Evolutionary conservation across 108 stramenopile genomes (phyloP), one percentile per base, ranked within the genome.

Genomic region (Stephanodiscus minutulus): DNA sequence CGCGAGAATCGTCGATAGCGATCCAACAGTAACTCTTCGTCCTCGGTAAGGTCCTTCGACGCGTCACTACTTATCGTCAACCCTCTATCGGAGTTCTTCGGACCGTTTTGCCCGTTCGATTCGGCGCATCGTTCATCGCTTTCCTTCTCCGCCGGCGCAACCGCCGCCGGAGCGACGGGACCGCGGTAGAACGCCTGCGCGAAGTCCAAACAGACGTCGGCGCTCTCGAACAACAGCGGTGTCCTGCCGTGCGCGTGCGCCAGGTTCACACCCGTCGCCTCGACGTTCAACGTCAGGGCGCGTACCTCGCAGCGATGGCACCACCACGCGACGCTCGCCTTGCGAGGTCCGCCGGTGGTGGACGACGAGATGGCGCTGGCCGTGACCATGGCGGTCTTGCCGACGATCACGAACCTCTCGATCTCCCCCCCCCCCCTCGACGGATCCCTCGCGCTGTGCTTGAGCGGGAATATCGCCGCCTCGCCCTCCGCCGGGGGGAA

Each of bases 221-320:
- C 72, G 25, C 61, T 79, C 6, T 68, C 53, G 73, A 94, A 94
- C 13, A 53, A 21, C n/a, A 94, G 76, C 15, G 80, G 84, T 10
- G 70, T 71, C 22, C 74, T 55, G 22, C 79, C 72, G 22, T 84
- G 61, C 18, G 62, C 37, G 17, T 83, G 72, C 7, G 87, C 64
- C 20, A 91, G 43, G 24, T 79, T 82, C 13, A 84, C 93, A 6
- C 80, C 72, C 1, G 85, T 85, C 7, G 76, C 72, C n/a, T 87
- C 85, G 54, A 88, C 80, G 56, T 91, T 89, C 15, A 95, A 79
- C n/a, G 87, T 85, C 4, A 92, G 56, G 31, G 91, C 83, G 25
- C 78, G 74, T 11, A 92, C 77, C 27, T 87, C 80, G n/a, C 71
- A 78, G 18, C 88, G 65, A 17, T 68, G 73, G 41, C 78, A 70